Evolutionary conservation across 305 asterid genomes (phyloP).

Genomic region (Fraxinus sp.): DNA sequence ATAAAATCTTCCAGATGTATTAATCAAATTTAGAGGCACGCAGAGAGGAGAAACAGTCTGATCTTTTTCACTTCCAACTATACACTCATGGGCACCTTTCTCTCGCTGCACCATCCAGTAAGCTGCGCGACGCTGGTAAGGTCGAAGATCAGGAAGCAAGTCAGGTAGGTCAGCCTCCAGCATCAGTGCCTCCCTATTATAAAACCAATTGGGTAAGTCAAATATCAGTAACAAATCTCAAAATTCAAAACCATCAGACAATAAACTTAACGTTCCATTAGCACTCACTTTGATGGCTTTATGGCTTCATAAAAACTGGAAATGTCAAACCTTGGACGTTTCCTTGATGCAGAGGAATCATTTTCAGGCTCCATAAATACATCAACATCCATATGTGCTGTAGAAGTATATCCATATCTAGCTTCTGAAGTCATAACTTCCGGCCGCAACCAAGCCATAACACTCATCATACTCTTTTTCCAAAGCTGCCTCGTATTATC

Average conservation of each 20-base stretch:
- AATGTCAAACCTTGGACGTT: conserved; percentile 57
- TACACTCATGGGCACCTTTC: conserved; percentile 48
- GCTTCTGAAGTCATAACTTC: conserved; percentile 89
- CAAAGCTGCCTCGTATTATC: conserved; percentile 72
- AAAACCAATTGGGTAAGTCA: conserved; percentile 17
- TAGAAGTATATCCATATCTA: conserved; percentile 59
- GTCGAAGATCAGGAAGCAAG: conserved; percentile 89
- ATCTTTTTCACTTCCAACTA: conserved; percentile 44
- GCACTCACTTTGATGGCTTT: conserved; percentile 87
- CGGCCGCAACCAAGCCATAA: conserved; percentile 90
- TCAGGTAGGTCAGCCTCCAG: conserved; percentile 66
- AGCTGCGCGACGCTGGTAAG: conserved; percentile 97
- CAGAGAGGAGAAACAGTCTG: conserved; percentile 72
- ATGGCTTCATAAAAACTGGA: conserved; percentile 91
- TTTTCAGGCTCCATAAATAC: conserved; percentile 33
- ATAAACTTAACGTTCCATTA: conserved; percentile 18
- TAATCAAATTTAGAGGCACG: conserved; percentile 66
- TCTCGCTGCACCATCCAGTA: conserved; percentile 96
- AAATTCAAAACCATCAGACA: conserved; percentile 21
- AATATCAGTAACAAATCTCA: conserved; percentile 17
- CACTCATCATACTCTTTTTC: conserved; percentile 86
- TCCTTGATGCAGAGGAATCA: conserved; percentile 40
- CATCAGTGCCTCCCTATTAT: conserved; percentile 69
- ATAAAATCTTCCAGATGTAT: conserved; percentile 59
- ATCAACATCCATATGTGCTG: conserved; percentile 32